Evolutionary conservation across 116 monocot species (phyloP), one percentile per base, ranked within the genome.

Genomic region (Posidonia oceanica): DNA sequence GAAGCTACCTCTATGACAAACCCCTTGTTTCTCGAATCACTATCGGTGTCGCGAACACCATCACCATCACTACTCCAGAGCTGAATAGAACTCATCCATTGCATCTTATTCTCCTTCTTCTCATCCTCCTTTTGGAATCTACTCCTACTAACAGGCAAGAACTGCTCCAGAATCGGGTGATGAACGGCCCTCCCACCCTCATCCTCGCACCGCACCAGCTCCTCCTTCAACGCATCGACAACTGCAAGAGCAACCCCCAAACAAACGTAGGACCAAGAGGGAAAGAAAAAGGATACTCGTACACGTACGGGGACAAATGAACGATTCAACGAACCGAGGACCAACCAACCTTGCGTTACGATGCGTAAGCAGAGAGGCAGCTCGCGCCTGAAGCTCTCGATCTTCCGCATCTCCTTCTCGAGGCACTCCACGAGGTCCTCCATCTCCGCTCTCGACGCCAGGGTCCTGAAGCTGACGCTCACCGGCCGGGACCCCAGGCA

Each of bases 1-100:
- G 68, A 22, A 70, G 60, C 11, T 63, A 80, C 69, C 72, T 80
- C 20, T 62, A 0, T 29, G 29, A 29, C 29, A 29, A 29, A 29
- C n/a, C 54, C 80, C 81, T 14, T 80, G 68, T 39, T 81, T 69
- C 18, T 20, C 12, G 51, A 29, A 15, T 55, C 21, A 23, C n/a
- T 74, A 76, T 84, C 11, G 86, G 54, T 61, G 48, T 48, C 52
- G 52, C 20, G 20, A 21, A 22, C 48, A 14, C 48, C 36, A 16
- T 68, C 68, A 12, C 54, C 48, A 14, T 52, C 18, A 37, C 23
- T 54, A 37, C 78, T 87, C 89, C 87, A 87, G 29, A 87, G 76
- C 80, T 89, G 87, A 16, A 76, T 87, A 3, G 89, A 91, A 73
- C 82, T 84, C 95, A 95, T 84, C 91, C 92, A 91, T 57, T 89